Evolutionary conservation across 129 eudicot species (phyloP).

Genomic region (Lactuca sativa): DNA sequence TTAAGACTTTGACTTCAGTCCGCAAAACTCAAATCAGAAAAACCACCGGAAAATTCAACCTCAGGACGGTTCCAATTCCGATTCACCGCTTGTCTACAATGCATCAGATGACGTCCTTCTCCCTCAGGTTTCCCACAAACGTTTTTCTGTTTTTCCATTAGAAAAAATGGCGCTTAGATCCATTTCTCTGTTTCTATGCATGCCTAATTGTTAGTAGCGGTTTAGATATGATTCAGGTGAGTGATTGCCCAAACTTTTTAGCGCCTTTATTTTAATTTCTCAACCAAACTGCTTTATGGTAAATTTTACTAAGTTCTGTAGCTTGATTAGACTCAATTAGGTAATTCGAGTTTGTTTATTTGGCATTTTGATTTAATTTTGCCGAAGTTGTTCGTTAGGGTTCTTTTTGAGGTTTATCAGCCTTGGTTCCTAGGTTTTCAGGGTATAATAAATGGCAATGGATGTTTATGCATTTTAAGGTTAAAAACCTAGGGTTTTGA

Average conservation of each 20-base stretch:
- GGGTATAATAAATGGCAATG: slow-evolving; percentile 9
- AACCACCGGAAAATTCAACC: slow-evolving; percentile 29
- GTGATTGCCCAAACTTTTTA: slow-evolving; percentile 3
- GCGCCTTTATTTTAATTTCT: background rate
- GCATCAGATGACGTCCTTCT: slow-evolving; percentile 33
- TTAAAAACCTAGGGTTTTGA: slow-evolving; percentile 25
- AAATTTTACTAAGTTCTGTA: slow-evolving; percentile 14
- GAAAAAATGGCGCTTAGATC: slow-evolving; percentile 22
- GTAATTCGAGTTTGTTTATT: slow-evolving; percentile 15
- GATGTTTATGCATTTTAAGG: slow-evolving; percentile 15
- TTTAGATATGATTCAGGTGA: slow-evolving; percentile 14
- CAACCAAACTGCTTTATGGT: slow-evolving; percentile 1
- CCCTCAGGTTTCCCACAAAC: slow-evolving; percentile 26
- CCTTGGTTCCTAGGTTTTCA: slow-evolving; percentile 13
- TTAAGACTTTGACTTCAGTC: slow-evolving; percentile 36
- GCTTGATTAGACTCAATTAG: slow-evolving; percentile 20
- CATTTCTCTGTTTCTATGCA: slow-evolving; percentile 16
- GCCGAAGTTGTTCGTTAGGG: slow-evolving; percentile 19
- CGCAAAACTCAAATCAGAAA: slow-evolving; percentile 29
- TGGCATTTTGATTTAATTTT: slow-evolving; percentile 19
- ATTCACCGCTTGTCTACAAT: slow-evolving; percentile 22
- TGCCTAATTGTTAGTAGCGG: slow-evolving; percentile 12
- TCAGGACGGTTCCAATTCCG: slow-evolving; percentile 25
- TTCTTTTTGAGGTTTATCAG: slow-evolving; percentile 3
- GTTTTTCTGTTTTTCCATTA: background rate